Base-by-base conservation (phyloP, 768 basidiomycete genomes). In the Russula ochroleuca region DNA sequence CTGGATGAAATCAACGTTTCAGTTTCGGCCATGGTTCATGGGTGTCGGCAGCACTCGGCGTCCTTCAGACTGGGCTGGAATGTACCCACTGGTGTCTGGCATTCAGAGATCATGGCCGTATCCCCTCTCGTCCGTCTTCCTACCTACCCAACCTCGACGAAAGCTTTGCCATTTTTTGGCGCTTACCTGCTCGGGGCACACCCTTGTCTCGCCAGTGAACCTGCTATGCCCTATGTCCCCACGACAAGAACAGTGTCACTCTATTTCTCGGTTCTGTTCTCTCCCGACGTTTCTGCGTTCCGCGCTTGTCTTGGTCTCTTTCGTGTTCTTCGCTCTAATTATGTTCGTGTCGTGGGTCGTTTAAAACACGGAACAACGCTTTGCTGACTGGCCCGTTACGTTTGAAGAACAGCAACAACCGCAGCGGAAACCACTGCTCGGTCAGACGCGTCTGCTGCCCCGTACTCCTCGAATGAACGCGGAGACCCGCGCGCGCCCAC, bases 191-290 rank as follows among this genome's bases (percentile, higher is more conserved):
- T 52, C 19, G 33, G 19, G 28, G n/a, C n/a, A n/a, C n/a, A n/a
- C 19, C 14, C 50, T 43, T 15, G 19, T 52, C 31, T 52, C 11
- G 31, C 31, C 11, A 5, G 31, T 21, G 23, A 45, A 38, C 47
- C 11, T 59, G 63, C 52, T 50, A 60, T 60, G 58, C 47, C 63
- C 52, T 37, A 64, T 64, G 63, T 19, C 19, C 28, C 23, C 23
- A 54, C 52, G 17, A 54, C 52, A 38, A 56, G 41, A 28, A 50
- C n/a, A 50, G 47, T 52, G 28, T 38, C 19, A 48, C 38, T n/a
- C n/a, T 28, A n/a, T 50, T 53, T 28, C n/a, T 37, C 25, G n/a
- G 31, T 49, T 43, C 21, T 33, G 38, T 49, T 43, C 21, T 54
- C 41, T 41, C 38, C 6, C 37, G 21, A 35, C 38, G 5, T 31